Conservation (phyloP, 805 yeast genomes). For the Wickerhamiella alocasiicola region DNA sequence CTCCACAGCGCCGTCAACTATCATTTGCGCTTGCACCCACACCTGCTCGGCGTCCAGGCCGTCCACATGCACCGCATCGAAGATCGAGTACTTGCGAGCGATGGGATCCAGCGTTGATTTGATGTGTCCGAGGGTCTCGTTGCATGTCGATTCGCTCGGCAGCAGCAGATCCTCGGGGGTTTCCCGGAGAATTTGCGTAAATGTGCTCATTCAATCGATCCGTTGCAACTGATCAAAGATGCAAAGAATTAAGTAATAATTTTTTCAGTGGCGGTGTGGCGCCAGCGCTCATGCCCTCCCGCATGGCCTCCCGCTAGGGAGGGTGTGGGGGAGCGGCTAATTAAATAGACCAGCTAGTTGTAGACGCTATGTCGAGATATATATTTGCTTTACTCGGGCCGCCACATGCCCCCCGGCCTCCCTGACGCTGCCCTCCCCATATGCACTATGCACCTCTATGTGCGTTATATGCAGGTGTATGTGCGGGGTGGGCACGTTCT, state of each 20-base stretch:
- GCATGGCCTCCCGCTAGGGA: too few species aligned
- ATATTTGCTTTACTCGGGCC: too few species aligned
- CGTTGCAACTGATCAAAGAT: not conserved
- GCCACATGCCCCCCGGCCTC: too few species aligned
- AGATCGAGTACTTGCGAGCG: slow-evolving; percentile 40
- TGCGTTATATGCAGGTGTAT: too few species aligned
- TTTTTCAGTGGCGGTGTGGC: not conserved
- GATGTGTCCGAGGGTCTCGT: slow-evolving; percentile 23
- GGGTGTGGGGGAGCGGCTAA: too few species aligned
- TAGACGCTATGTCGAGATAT: too few species aligned
- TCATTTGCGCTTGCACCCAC: slow-evolving; percentile 84
- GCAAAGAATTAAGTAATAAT: not conserved
- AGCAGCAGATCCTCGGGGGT: slow-evolving; percentile 13
- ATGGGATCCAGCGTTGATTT: slow-evolving; percentile 50
- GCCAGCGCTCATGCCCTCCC: too few species aligned
- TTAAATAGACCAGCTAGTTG: too few species aligned
- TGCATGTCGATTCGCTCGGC: slow-evolving; percentile 14
- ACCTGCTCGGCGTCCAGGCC: slow-evolving; percentile 86
- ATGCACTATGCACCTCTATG: too few species aligned
- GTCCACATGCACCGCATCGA: slow-evolving; percentile 72
- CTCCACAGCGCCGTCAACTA: slow-evolving; percentile 66
- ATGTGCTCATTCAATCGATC: not conserved
- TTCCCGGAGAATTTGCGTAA: slow-evolving; percentile 1
- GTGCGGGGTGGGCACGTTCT: too few species aligned
- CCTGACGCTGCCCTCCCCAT: too few species aligned